Evolutionary conservation across 140 eudicot species (phyloP).

Genomic region (Flaveria floridana): DNA sequence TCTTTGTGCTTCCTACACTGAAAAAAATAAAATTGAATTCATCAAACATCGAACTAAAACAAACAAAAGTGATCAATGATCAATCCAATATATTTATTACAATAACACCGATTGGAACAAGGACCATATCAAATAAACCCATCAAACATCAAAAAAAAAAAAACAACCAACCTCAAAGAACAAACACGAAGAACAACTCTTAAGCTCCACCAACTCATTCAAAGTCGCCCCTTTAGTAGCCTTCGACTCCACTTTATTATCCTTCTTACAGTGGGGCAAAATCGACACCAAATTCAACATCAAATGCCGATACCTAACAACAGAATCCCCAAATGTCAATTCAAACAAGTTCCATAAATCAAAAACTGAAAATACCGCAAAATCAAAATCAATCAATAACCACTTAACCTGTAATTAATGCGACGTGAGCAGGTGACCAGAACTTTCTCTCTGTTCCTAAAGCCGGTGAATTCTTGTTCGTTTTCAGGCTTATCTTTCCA

Average conservation of each 20-base stretch:
- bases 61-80: too few relatives aligned
- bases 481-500: conserved; percentile 50
- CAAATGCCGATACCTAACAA: conserved; percentile 77
- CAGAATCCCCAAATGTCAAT: not conserved
- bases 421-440: conserved; percentile 93
- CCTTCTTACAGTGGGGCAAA: conserved; percentile 86
- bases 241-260: conserved; percentile 87
- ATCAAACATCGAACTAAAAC: not conserved
- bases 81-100: too few relatives aligned
- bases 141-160: not conserved
- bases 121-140: too few relatives aligned
- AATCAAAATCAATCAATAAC: not conserved
- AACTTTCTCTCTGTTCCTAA: conserved; percentile 79
- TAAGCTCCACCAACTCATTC: conserved; percentile 91
- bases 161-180: conserved; percentile 70
- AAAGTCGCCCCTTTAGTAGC: conserved; percentile 78
- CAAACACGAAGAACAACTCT: conserved; percentile 81
- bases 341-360: not conserved
- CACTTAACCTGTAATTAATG: conserved; percentile 60
- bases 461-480: conserved; percentile 28
- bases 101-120: too few relatives aligned
- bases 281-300: conserved; percentile 87
- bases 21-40: not conserved
- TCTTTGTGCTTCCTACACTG: conserved; percentile 96
- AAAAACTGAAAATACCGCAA: not conserved